Evolutionary conservation across 805 yeast species (phyloP), one percentile per base, ranked within the genome.

Genomic region (Jamesozyma spencerorum): DNA sequence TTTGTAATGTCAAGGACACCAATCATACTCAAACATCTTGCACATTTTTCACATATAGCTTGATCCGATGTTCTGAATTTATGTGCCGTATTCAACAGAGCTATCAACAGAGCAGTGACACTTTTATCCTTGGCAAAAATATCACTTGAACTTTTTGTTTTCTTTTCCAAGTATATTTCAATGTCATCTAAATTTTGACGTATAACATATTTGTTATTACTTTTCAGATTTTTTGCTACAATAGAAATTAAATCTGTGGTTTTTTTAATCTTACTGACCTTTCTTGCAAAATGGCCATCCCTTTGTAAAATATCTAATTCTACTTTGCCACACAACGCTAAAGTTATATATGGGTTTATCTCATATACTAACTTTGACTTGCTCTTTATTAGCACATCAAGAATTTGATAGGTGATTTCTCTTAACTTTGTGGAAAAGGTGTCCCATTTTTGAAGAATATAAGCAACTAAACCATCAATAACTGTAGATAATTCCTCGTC

Each of bases 1-100:
- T 44, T 72, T 71, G 78, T 73, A 4, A 79, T 64, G 54, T 86
- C 95, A 10, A 84, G 54, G 0, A 86, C 76, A 0, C 97, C 97
- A 32, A 92, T 68, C 18, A 77, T 60, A 1, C 95, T 80, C 8
- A 92, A 64, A 26, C 86, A 83, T 38, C 70, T 70, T 0, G 94
- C 77, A 52, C 90, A 76, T 33, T 74, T 68, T 3, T 66, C 63
- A 2, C 85, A 69, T 6, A 87, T 70, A 1, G 64, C 63, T 8
- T 65, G 61, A 47, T 70, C 69, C 2, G 58, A 61, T 11, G 60
- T 64, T 45, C 74, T 73, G 56, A 75, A 81, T 46, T 70, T 75
- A 38, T 74, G 71, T 0, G 84, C 67, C 1, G 77, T 71, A 44
- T 75, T 75, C 35, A 81, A 58, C 2, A 81, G 57, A 1, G 79